Base-by-base conservation (phyloP, 2,329 filamentous ascomycete genomes). In the Aspergillus nomiae region DNA sequence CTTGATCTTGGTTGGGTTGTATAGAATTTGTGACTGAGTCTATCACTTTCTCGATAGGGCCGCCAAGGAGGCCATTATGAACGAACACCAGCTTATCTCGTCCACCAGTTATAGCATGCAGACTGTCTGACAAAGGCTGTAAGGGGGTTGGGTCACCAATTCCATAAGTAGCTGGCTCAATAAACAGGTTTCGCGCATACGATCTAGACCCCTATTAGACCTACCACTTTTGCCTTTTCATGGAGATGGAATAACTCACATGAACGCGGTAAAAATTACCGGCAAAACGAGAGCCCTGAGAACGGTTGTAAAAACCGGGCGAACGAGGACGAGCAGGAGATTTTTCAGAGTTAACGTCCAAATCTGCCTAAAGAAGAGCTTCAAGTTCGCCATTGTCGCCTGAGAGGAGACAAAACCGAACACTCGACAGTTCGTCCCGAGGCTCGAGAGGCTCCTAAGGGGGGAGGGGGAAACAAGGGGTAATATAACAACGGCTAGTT, bases 141-240 rank as follows among this genome's bases (percentile, higher is more conserved):
- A 97, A 78, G 0, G 88, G 83, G 8, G 78, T 81, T 0, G 87
- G 76, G 0, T 82, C 74, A 51, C 89, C 90, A 67, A 97, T 88
- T 51, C 94, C 94, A 71, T 85, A 96, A 3, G 84, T 80, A 0
- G 90, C 90, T 1, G 91, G 90, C 1, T 92, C 90, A 4, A 94
- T 86, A 71, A 96, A 94, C 66, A 97, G 86, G 74, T 94, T 94
- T 69, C 91, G 89, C 19, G 92, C 90, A 75, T 90, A 94, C 59
- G 81, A 81, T 54, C 85, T 85, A 69, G n/a, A 28, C 45, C 34
- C 26, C 14, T 8, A 32, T 53, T 53, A 56, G 43, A 21, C 28
- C 16, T 16, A 12, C 11, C 19, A 4, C 2, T 14, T n/a, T 24
- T 28, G 16, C 21, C 14, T 24, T n/a, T 55, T 30, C 79, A 30